Evolutionary conservation across 2,329 filamentous ascomycete species (phyloP).

Genomic region (Helotiales sp.): DNA sequence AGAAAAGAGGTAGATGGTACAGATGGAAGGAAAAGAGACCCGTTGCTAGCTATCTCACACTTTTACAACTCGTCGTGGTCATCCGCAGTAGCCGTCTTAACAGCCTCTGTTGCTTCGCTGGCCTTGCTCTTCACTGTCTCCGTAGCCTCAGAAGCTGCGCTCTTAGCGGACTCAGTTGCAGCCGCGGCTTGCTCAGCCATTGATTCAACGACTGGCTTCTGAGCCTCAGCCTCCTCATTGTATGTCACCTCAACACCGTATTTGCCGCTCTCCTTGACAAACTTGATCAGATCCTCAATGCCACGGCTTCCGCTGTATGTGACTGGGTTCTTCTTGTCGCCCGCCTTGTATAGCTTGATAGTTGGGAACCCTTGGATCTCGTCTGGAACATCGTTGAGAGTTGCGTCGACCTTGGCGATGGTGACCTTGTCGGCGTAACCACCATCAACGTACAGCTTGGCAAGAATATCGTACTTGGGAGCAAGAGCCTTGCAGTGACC

Average conservation of each 20-base stretch:
- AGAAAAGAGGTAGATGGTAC: slow-evolving; percentile 26
- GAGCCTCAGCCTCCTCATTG: slow-evolving; percentile 53
- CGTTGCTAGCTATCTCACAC: slow-evolving; percentile 11
- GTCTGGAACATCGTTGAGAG: slow-evolving; percentile 92
- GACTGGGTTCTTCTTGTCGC: slow-evolving; percentile 79
- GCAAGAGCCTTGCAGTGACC: slow-evolving; percentile 99
- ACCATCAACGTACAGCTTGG: slow-evolving; percentile 69
- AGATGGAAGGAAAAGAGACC: slow-evolving; percentile 24
- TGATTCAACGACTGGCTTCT: slow-evolving; percentile 39
- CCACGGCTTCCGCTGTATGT: slow-evolving; percentile 88
- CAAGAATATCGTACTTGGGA: slow-evolving; percentile 95
- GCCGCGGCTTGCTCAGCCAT: slow-evolving; percentile 40
- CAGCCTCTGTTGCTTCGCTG: slow-evolving; percentile 46
- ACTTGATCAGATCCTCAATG: slow-evolving; percentile 86
- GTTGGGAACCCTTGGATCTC: slow-evolving; percentile 98
- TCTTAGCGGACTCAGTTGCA: slow-evolving; percentile 37
- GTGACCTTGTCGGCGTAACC: slow-evolving; percentile 81
- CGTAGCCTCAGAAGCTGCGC: slow-evolving; percentile 47
- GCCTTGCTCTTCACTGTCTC: slow-evolving; percentile 49
- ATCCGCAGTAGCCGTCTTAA: slow-evolving; percentile 31
- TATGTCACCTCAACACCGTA: slow-evolving; percentile 71
- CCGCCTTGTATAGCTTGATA: slow-evolving; percentile 96
- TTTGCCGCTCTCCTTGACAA: slow-evolving; percentile 94
- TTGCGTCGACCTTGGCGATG: slow-evolving; percentile 97
- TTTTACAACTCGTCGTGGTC: slow-evolving; percentile 79